Evolutionary conservation across 768 basidiomycete genomes (phyloP).

Genomic region (Kwoniella dejecticola): DNA sequence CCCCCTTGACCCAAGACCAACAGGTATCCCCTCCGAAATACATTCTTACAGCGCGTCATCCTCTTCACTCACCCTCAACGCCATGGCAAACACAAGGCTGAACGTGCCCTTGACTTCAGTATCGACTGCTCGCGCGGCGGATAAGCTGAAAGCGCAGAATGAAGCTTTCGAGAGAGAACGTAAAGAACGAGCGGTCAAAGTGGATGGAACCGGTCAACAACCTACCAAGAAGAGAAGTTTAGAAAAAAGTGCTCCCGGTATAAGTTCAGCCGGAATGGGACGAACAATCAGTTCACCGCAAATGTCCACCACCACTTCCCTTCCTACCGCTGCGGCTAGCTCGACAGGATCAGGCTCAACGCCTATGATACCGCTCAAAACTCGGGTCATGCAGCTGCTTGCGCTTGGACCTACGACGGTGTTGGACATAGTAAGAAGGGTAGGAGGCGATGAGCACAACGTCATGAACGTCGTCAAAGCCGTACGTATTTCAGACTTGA

Average conservation of each 20-base stretch:
- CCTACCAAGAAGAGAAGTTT: conserved; percentile 7
- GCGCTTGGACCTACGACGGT: conserved; percentile 40
- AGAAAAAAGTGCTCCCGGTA: neutral
- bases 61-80: conserved; percentile 20
- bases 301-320: no score
- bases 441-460: conserved; percentile 41
- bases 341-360: neutral
- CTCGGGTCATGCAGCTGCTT: conserved; percentile 46
- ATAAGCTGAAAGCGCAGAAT: conserved; percentile 24
- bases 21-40: conserved; percentile 33
- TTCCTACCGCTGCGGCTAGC: neutral
- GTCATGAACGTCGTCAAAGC: conserved; percentile 48
- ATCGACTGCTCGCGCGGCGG: conserved; percentile 22
- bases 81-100: conserved; percentile 30
- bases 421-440: conserved; percentile 30
- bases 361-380: conserved; percentile 45
- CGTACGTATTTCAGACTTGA: conserved; percentile 23
- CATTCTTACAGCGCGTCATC: conserved; percentile 20
- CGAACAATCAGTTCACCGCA: conserved; percentile 30
- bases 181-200: conserved; percentile 26
- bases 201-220: conserved; percentile 8
- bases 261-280: conserved; percentile 23
- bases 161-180: conserved; percentile 28
- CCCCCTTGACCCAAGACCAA: conserved; percentile 23
- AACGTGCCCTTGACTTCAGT: conserved; percentile 32